Evolutionary conservation across 441 rosid species (phyloP).

Genomic region (Biscutella auriculata): DNA sequence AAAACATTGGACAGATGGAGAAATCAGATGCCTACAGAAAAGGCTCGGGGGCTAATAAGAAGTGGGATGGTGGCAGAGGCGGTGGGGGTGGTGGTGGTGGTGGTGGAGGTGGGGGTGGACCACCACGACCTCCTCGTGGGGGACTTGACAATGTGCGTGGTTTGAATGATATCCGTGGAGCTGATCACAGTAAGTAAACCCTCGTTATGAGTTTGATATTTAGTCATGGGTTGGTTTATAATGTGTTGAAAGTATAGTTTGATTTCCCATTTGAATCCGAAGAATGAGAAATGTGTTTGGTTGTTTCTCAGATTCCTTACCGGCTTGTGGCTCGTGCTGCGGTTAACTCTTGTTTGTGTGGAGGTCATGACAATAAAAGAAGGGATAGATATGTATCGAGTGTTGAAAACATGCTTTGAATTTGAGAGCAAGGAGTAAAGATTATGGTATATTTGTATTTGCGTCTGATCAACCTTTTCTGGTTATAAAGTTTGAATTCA

Average conservation of each 20-base stretch:
- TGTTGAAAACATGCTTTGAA: background rate
- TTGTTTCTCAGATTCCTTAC: conserved; percentile 52
- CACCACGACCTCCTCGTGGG: conserved; percentile 49
- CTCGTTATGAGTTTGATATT: background rate
- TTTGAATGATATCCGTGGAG: conserved; percentile 39
- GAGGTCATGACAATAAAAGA: background rate
- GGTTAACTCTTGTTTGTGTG: conserved; percentile 22
- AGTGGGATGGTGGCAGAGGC: conserved; percentile 84
- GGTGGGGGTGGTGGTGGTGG: conserved; percentile 79
- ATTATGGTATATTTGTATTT: background rate
- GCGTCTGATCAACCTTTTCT: background rate
- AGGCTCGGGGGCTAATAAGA: conserved; percentile 60
- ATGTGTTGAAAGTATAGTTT: background rate
- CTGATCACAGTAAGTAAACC: conserved; percentile 74
- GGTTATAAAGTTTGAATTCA: too few relatives aligned
- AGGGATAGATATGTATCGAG: background rate
- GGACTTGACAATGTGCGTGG: conserved; percentile 61
- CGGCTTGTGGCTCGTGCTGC: conserved; percentile 95
- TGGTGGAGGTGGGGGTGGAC: conserved; percentile 25
- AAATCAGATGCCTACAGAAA: conserved; percentile 62
- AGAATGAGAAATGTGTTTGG: background rate
- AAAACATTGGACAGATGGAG: conserved; percentile 45
- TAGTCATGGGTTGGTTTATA: background rate
- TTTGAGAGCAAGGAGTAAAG: background rate
- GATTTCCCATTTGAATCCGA: background rate